Conservation (phyloP, 495 filamentous ascomycete genomes). For the Massariosphaeria phaeospora region DNA sequence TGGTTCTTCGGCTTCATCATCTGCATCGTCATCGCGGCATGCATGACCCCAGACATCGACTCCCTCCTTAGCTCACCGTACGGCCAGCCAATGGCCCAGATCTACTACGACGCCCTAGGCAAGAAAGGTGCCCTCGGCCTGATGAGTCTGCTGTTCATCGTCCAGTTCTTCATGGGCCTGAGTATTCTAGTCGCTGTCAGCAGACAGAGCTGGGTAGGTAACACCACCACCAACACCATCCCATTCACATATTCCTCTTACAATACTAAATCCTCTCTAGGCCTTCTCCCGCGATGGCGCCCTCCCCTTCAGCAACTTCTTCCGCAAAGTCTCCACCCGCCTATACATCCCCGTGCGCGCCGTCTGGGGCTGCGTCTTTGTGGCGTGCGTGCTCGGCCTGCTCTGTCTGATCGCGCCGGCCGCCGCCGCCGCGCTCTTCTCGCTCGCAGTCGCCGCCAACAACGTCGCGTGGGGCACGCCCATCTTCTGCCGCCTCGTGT, state of each 20-base stretch:
- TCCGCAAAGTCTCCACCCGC: constrained; percentile 52
- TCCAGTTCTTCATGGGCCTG: constrained; percentile 53
- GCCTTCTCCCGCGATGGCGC: constrained; percentile 59
- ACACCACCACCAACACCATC: neutral
- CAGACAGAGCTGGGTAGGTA: constrained; percentile 48
- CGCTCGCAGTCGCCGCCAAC: constrained; percentile 57
- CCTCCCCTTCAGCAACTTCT: constrained; percentile 58
- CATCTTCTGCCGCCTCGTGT: constrained; percentile 58
- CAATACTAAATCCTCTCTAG: neutral
- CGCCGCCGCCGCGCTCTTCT: constrained; percentile 58
- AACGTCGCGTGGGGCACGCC: constrained; percentile 61
- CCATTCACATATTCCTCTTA: neutral
- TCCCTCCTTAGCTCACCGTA: constrained; percentile 42
- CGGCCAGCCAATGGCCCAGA: constrained; percentile 55
- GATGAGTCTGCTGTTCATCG: constrained; percentile 52
- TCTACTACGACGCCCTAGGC: constrained; percentile 53
- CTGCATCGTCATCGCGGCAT: constrained; percentile 50
- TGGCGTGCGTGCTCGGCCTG: constrained; percentile 53
- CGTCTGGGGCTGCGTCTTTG: constrained; percentile 54
- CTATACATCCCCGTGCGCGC: constrained; percentile 59
- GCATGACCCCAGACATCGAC: constrained; percentile 45
- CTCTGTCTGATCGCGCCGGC: constrained; percentile 56
- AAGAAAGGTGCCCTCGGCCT: constrained; percentile 53
- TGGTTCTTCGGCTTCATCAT: constrained; percentile 52
- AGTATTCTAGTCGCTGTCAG: constrained; percentile 53